Base-by-base conservation (phyloP, 2,329 filamentous ascomycete genomes). In the Pestalotiopsis sp. region DNA sequence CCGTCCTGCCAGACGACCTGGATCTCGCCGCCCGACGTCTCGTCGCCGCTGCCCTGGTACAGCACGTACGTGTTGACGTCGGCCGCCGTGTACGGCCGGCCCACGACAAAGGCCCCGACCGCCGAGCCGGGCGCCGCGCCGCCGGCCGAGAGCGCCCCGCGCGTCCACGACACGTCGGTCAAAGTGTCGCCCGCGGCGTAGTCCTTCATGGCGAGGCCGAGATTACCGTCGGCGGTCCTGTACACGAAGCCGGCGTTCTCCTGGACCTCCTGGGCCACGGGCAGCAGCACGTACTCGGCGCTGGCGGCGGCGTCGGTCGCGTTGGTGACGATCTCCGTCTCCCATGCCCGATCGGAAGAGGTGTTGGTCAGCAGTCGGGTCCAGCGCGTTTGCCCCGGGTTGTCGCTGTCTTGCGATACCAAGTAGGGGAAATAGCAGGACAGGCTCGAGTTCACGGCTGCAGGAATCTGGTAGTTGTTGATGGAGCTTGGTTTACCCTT, bases 141-240 rank as follows among this genome's bases (percentile, higher is more conserved):
- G 59, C 14, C n/a, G 9, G 14, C 20, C 23, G 59, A 23, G 25
- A 63, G 31, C 11, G 39, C 14, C 9, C 57, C 57, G 36, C 27
- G 9, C 12, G 13, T 67, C 66, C 66, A 67, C 25, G 59, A 36
- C 6, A 25, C 66, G 41, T 61, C 41, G 17, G 57, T 23, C 38
- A n/a, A 7, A 13, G 38, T 27, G 25, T 31, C 20, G 71, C 86
- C 88, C 20, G 77, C 75, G 1, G 78, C 75, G 59, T 86, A 85
- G 64, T 87, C 83, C 67, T 78, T 80, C 25, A 70, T 71, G 27
- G 75, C 69, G 14, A 82, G 80, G 17, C 74, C 64, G 59, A 70
- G 20, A 5, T 23, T n/a, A 20, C 69, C 69, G 6, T 25, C 36
- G 36, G 14, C 49, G 9, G 59, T 57, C 36, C 39, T 68, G 69